Base-by-base conservation (phyloP, 1,139 yeast species). In the Debaryomycetaceae sp. region DNA sequence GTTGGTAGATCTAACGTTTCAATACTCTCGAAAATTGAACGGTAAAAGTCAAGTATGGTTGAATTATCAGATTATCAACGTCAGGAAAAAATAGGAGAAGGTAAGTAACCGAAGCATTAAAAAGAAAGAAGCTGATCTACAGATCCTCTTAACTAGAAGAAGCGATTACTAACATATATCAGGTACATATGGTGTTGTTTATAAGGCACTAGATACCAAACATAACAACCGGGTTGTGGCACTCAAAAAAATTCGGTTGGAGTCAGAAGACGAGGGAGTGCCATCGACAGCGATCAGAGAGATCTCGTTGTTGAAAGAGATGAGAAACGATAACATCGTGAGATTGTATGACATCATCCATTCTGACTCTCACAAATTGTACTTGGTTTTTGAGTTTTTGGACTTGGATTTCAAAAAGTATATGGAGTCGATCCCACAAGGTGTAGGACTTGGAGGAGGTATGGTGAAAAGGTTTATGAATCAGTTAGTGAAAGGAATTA, bases 261-360 rank as follows among this genome's bases (percentile, higher is more conserved):
- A 94, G 59, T 88, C 95, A 35, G 98, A 94, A 63, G 98, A 91
- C 63, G 98, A 92, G 65, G 99, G 99, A 33, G 98, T 92, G 29
- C 98, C 98, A 5, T 87, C 96, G 15, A 94, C 99, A 0, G 98
- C 99, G 2, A 92, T 92, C 47, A 78, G 99, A 51, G 99, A 92
- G 63, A 92, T 92, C 51, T 91, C 98, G 1, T 75, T 94, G 36
- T 73, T 92, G 52, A 92, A 92, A 63, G 98, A 94, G 63, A 78
- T 92, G 75, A 79, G 87, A 47, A 95, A 92, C 63, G 95, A 87
- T 52, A 89, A 91, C 63, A 91, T 92, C 48, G 97, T 92, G 31
- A 73, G 95, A 38, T 72, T 94, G 39, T 88, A 85, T 61, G 96
- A 94, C 61, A 92, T 94, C 52, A 95, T 94, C 45, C 98, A 94